phyloP scores from a whole-genome alignment of 1,139 yeast species.

The Citeromyces hawaiiensis region DNA sequence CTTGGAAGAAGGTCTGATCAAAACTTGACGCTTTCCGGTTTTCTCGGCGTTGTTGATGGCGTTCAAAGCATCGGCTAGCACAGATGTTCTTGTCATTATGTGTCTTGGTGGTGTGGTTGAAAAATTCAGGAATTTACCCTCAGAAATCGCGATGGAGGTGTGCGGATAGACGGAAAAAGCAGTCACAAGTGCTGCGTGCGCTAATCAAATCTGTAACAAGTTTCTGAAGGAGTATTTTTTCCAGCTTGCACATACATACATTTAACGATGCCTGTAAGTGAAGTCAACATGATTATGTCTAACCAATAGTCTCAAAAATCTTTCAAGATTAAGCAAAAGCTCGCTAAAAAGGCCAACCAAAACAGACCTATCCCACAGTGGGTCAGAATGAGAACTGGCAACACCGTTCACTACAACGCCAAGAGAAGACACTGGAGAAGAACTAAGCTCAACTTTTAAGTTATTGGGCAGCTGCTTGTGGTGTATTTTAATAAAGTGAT shows the following conservation, averaged over 20 bases:
- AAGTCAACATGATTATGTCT: neutral
- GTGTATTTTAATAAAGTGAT: conserved; percentile 1
- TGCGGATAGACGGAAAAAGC: neutral
- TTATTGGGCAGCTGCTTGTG: neutral
- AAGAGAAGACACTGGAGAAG: conserved; percentile 99
- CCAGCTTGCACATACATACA: conserved; percentile 2
- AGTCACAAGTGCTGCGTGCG: neutral
- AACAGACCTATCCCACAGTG: conserved; percentile 99
- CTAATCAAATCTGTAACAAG: neutral
- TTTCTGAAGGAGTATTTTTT: neutral
- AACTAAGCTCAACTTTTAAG: conserved; percentile 97
- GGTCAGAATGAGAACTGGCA: conserved; percentile 98
- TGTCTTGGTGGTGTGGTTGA: conserved; percentile 11
- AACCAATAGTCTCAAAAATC: conserved; percentile 77
- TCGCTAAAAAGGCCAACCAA: conserved; percentile 98
- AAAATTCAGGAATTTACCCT: neutral
- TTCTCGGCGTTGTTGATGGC: conserved; percentile 98
- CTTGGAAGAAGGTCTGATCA: conserved; percentile 97
- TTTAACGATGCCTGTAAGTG: conserved; percentile 11
- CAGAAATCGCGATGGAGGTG: neutral
- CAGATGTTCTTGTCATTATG: conserved; percentile 92
- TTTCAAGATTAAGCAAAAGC: conserved; percentile 96
- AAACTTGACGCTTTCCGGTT: conserved; percentile 98
- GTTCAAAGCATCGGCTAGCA: conserved; percentile 96
- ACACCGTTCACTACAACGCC: conserved; percentile 98